Percentiles rank a stretch among this genome's conserved stretches.
These are phyloP conservation scores for Wilhelminamyces savonicus DNA, from an alignment of 805 yeast genomes.

Conservation along the genomic window DNA sequence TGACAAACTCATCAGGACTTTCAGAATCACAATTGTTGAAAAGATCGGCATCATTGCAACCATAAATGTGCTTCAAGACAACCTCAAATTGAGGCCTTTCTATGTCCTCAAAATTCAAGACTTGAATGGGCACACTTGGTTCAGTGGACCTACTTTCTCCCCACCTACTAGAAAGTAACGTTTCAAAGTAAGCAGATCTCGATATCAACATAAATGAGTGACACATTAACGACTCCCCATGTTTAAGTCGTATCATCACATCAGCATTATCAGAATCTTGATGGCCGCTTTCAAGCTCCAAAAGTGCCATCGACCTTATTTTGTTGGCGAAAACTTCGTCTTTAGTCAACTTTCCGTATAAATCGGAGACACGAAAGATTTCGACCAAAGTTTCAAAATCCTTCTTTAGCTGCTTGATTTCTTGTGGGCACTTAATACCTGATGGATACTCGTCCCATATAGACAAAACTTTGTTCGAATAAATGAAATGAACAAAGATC, in stretches of 20 bases:
- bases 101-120: slow-evolving; percentile 40
- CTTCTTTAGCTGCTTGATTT: slow-evolving; percentile 19
- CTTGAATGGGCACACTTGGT: no score
- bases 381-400: slow-evolving; percentile 21
- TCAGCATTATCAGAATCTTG: slow-evolving; percentile 26
- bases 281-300: slow-evolving; percentile 4
- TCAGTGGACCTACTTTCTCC: slow-evolving; percentile 1
- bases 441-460: slow-evolving; percentile 40
- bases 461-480: slow-evolving; percentile 40
- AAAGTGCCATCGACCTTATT: slow-evolving; percentile 10
- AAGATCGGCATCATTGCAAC: slow-evolving; percentile 37
- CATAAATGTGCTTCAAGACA: slow-evolving; percentile 52
- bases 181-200: slow-evolving; percentile 60
- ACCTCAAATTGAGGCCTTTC: slow-evolving; percentile 37
- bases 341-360: slow-evolving; percentile 19
- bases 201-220: slow-evolving; percentile 49
- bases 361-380: slow-evolving; percentile 15
- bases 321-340: no score
- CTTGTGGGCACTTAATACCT: slow-evolving; percentile 20
- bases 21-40: slow-evolving; percentile 24
- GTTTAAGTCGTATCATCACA: slow-evolving; percentile 39
- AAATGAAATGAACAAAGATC: slow-evolving; percentile 38
- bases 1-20: slow-evolving; percentile 41
- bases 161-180: slow-evolving; percentile 56
- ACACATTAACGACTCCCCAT: slow-evolving; percentile 39